Conservation (phyloP, 2,329 filamentous ascomycete genomes). For the Eurotiales sp. region DNA sequence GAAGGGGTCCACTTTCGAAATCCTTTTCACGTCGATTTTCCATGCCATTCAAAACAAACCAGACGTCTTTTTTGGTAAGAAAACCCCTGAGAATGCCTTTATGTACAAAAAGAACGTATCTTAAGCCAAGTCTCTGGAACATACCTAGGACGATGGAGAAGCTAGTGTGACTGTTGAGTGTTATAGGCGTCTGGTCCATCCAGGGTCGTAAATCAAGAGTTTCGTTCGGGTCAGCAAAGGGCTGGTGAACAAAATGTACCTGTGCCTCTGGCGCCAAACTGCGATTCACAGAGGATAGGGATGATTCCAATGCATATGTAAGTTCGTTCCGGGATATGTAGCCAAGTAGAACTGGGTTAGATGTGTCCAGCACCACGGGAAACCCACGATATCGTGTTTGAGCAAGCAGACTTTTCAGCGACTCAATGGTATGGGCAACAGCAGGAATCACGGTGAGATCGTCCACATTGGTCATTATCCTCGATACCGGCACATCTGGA, state of each 20-base stretch:
- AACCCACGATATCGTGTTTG: constrained; percentile 83
- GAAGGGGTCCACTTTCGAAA: constrained; percentile 26
- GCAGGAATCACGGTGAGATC: constrained; percentile 85
- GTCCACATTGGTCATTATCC: constrained; percentile 89
- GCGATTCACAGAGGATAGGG: constrained; percentile 45
- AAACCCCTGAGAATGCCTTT: constrained; percentile 77
- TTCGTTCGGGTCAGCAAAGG: constrained; percentile 69
- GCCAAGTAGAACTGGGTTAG: constrained; percentile 75
- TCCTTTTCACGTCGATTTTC: constrained; percentile 48
- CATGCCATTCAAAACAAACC: constrained; percentile 81
- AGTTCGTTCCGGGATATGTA: constrained; percentile 94
- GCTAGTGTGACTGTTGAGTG: constrained; percentile 69
- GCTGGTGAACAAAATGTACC: constrained; percentile 79
- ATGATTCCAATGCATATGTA: constrained; percentile 67
- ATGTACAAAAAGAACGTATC: constrained; percentile 85
- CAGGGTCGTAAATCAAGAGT: constrained; percentile 88
- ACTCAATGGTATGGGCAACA: constrained; percentile 79
- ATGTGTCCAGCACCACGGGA: constrained; percentile 76
- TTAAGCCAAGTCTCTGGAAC: constrained; percentile 89
- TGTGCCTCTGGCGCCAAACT: constrained; percentile 67
- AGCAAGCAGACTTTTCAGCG: constrained; percentile 66
- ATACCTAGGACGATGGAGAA: constrained; percentile 85
- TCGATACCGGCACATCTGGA: constrained; percentile 78
- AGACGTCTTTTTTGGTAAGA: constrained; percentile 95
- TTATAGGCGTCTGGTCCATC: constrained; percentile 99